Evolutionary conservation across 2,329 filamentous ascomycete species (phyloP), one percentile per base, ranked within the genome.

Genomic region (Hypoxylon sp.): DNA sequence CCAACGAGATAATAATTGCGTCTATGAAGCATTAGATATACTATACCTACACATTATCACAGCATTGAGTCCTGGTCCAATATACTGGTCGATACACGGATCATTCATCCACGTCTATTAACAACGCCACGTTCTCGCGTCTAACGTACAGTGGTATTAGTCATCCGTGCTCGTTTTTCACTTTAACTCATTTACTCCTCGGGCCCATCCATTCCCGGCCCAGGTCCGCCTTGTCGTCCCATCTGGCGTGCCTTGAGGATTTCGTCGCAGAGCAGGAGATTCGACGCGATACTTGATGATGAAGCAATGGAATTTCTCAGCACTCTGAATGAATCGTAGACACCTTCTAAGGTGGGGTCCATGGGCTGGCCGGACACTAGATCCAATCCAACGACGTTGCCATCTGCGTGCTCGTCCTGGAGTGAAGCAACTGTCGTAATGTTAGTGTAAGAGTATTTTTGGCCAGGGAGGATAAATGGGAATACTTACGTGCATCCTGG

Each of bases 211-310:
- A 90, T 90, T 66, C 88, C 88, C 3, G 88, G 87, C 5, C 89
- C 89, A 2, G 89, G 89, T 22, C 87, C 88, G 42, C 82, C 86
- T 81, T 85, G 82, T 77, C 89, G 84, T 53, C 87, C 91, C 96
- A 99, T 99, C 85, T 99, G 95, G 80, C 96, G 88, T 69, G 96
- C 96, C 87, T 99, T 99, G 76, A 99, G 86, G 85, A 99, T 87
- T 86, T 99, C 96, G 78, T 99, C 96, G 78, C 96, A 99, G 54
- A 99, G 87, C 73, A 99, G 85, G 72, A 99, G 85, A 83, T 99
- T 99, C 9, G 93, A 95, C 5, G 96, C 95, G 77, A 99, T 99
- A 71, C 96, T 94, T 26, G 95, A 92, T 80, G 94, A 96, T 35
- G 94, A 98, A 2, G 96, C 94, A 70, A 99, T 90, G 80, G 91